phyloP scores from a whole-genome alignment of 2,329 filamentous ascomycete genomes.

The Pseudogymnoascus sp. region DNA sequence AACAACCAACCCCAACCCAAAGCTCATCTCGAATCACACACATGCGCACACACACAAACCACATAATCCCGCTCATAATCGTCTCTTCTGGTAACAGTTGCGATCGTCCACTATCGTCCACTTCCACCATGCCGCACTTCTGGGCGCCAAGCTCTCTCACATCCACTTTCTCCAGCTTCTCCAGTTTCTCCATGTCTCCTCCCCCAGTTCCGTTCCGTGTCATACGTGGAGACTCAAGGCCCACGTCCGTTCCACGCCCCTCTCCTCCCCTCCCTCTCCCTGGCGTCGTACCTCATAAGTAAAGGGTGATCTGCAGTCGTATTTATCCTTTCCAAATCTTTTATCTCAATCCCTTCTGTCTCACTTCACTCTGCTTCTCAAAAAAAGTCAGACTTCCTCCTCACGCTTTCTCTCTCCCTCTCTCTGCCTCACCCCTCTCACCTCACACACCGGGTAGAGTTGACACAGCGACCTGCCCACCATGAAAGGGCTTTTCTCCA shows the following conservation, averaged over 20 bases:
- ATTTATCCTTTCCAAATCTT: constrained; percentile 6
- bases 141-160: background rate
- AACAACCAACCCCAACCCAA: background rate
- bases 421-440: background rate
- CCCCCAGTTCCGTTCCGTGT: background rate
- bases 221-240: background rate
- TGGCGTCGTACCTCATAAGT: background rate
- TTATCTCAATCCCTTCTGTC: background rate
- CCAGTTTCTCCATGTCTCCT: background rate
- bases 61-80: background rate
- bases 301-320: constrained; percentile 5
- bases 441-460: background rate
- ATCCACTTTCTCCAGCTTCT: constrained; percentile 5
- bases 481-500: background rate
- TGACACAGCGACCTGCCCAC: background rate
- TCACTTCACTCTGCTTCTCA: background rate
- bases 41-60: background rate
- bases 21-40: background rate
- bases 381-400: background rate
- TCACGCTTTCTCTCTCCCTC: background rate
- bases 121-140: background rate
- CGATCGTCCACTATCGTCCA: background rate
- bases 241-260: background rate
- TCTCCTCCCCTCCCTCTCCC: background rate
- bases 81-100: constrained; percentile 6